phyloP scores from a whole-genome alignment of 1,139 yeast species.

The Geotrichum australiense region DNA sequence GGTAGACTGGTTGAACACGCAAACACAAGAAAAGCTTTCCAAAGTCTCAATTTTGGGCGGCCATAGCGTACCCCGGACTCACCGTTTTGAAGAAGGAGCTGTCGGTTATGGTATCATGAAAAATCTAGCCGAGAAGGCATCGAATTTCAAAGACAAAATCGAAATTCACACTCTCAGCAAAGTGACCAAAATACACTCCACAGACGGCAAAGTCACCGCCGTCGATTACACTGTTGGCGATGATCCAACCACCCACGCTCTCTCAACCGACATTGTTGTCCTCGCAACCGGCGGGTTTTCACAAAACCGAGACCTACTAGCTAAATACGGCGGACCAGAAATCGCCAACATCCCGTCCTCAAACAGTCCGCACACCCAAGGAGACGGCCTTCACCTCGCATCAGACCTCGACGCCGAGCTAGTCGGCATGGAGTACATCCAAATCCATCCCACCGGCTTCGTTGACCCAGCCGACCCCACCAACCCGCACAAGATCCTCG shows the following conservation, averaged over 20 bases:
- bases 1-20: conserved; percentile 64
- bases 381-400: conserved; percentile 65
- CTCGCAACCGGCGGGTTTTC: conserved; percentile 80
- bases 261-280: conserved; percentile 48
- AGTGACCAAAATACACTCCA: conserved; percentile 11
- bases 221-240: conserved; percentile 43
- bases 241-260: conserved; percentile 26
- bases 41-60: conserved; percentile 68
- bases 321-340: conserved; percentile 52
- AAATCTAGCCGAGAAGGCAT: conserved; percentile 44
- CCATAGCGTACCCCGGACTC: conserved; percentile 67
- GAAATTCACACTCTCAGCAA: conserved; percentile 25
- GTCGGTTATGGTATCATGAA: conserved; percentile 74
- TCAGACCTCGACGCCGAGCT: conserved; percentile 53
- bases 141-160: conserved; percentile 16
- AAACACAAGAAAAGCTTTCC: conserved; percentile 54
- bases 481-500: conserved; percentile 55
- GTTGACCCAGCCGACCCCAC: conserved; percentile 53
- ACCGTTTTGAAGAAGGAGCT: conserved; percentile 45
- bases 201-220: conserved; percentile 38
- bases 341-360: conserved; percentile 60
- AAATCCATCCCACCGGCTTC: conserved; percentile 78
- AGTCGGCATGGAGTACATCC: conserved; percentile 69
- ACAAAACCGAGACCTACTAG: conserved; percentile 45
- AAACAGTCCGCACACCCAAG: conserved; percentile 67